A percentile compares a stretch with the other conserved stretches of the same genome.
phyloP scores from a whole-genome alignment of 164 flowering plant species.

The Taxillus chinensis region DNA sequence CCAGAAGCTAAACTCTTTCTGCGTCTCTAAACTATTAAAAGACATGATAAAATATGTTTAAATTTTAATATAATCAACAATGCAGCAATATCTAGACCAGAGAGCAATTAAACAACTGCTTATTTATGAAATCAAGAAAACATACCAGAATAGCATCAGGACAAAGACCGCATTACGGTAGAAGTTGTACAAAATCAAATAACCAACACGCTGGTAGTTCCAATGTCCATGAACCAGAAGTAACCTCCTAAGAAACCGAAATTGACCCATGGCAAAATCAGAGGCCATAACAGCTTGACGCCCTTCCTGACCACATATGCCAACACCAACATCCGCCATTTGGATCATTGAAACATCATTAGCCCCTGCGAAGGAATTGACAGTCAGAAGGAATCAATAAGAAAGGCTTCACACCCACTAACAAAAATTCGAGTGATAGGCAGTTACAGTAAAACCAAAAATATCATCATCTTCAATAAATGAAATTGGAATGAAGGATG shows the following conservation, averaged over 20 bases:
- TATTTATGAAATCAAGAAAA: neutral
- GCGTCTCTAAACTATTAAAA: too few species aligned
- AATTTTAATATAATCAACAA: too few species aligned
- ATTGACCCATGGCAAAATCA: constrained; percentile 98
- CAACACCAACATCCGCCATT: constrained; percentile 99
- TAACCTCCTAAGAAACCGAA: constrained; percentile 68
- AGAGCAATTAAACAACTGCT: neutral
- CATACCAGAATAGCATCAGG: constrained; percentile 86
- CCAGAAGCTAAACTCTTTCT: too few species aligned
- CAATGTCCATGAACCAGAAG: constrained; percentile 92
- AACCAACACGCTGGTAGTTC: constrained; percentile 88
- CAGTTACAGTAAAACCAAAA: too few species aligned
- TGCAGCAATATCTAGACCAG: neutral
- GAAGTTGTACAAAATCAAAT: constrained; percentile 82
- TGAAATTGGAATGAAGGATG: too few species aligned
- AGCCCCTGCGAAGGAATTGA: constrained; percentile 46
- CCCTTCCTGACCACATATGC: constrained; percentile 93
- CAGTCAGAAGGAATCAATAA: constrained; percentile 7
- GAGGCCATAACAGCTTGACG: constrained; percentile 98
- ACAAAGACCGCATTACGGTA: constrained; percentile 93
- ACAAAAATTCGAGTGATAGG: too few species aligned
- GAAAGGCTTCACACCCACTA: neutral
- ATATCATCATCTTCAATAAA: too few species aligned
- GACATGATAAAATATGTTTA: too few species aligned
- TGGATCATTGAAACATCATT: constrained; percentile 98